These are phyloP conservation scores for Pecoramyces ruminantium DNA, from an alignment of 192 early-diverging fungal species.

Conservation along the genomic window DNA sequence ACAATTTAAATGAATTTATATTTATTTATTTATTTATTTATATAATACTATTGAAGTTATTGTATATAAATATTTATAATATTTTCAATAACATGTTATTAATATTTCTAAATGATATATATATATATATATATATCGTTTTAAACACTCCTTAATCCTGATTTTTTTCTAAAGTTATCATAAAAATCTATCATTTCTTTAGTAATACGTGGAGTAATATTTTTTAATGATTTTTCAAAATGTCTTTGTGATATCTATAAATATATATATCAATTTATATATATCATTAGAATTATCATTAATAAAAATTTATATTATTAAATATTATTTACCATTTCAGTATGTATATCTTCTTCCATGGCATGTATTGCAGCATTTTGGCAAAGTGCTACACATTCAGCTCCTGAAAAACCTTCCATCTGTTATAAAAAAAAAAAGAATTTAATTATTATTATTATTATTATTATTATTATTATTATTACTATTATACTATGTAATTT, in stretches of 20 bases:
- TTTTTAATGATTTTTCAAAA: slow-evolving; percentile 40
- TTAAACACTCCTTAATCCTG: slow-evolving; percentile 21
- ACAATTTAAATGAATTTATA: no score
- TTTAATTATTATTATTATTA: not conserved
- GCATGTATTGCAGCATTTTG: slow-evolving; percentile 86
- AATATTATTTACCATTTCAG: not conserved
- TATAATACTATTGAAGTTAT: no score
- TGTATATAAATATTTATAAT: no score
- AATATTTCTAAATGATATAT: no score
- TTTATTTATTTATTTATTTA: no score
- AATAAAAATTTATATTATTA: not conserved
- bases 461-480: not conserved
- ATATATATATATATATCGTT: not conserved
- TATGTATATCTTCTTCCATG: slow-evolving; percentile 59
- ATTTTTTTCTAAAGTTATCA: slow-evolving; percentile 39
- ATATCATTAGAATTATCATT: no score
- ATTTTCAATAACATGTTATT: no score
- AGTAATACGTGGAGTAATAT: slow-evolving; percentile 61
- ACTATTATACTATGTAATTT: no score
- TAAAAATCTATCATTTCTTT: slow-evolving; percentile 85
- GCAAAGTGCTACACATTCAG: slow-evolving; percentile 80
- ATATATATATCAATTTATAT: slow-evolving; percentile 9
- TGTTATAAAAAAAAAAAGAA: slow-evolving; percentile 5
- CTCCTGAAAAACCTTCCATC: slow-evolving; percentile 86
- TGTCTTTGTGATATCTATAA: slow-evolving; percentile 31